Evolutionary conservation across 2,329 filamentous ascomycete species (phyloP).

Genomic region (Ophiocordyceps robertsii): DNA sequence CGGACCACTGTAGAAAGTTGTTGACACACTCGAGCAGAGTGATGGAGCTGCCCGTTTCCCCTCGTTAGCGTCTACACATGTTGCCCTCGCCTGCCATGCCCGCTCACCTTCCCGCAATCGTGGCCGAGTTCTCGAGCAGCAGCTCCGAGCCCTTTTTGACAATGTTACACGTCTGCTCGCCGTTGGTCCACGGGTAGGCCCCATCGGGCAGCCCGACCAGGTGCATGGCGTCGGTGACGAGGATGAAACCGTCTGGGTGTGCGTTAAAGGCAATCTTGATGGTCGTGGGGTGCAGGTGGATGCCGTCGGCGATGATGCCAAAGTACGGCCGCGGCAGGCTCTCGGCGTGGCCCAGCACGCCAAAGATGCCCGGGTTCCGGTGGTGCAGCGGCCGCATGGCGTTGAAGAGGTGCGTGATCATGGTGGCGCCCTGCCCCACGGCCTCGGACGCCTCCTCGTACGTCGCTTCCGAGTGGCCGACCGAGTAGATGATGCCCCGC

Average conservation of each 20-base stretch:
- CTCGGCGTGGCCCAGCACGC: conserved; percentile 59
- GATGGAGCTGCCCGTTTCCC: conserved; percentile 38
- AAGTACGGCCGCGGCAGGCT: conserved; percentile 56
- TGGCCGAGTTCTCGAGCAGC: conserved; percentile 64
- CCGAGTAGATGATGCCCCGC: conserved; percentile 60
- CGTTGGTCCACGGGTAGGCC: conserved; percentile 75
- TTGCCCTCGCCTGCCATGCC: not conserved
- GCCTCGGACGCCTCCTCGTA: conserved; percentile 68
- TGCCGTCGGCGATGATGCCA: conserved; percentile 81
- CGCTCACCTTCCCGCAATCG: conserved; percentile 59
- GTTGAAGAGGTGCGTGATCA: conserved; percentile 92
- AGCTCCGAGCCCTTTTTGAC: conserved; percentile 61
- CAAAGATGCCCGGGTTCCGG: conserved; percentile 83
- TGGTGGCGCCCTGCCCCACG: conserved; percentile 62
- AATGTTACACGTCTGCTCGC: conserved; percentile 41
- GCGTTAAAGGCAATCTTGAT: conserved; percentile 83
- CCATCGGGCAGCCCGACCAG: conserved; percentile 75
- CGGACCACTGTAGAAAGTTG: conserved; percentile 68
- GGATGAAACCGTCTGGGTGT: conserved; percentile 70
- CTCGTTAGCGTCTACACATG: conserved; percentile 1
- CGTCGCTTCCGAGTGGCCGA: conserved; percentile 78
- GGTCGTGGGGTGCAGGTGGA: conserved; percentile 77
- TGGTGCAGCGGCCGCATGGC: conserved; percentile 86
- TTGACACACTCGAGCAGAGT: conserved; percentile 71
- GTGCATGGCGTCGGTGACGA: conserved; percentile 89